Evolutionary conservation across 192 early-diverging fungal species (phyloP).

Genomic region (Rhizophlyctis rosea): DNA sequence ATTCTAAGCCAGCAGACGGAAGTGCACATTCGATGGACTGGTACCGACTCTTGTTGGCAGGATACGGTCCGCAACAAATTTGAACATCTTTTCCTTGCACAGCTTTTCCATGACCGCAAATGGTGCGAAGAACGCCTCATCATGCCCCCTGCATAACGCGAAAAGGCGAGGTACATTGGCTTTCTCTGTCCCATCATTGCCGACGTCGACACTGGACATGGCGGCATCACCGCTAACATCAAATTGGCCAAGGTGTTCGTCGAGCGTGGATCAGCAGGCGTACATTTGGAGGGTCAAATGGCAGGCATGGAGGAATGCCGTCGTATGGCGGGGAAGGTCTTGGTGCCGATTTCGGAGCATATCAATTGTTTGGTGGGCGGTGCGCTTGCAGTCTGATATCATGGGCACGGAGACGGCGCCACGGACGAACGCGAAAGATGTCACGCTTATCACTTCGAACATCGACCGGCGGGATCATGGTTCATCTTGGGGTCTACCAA

Average conservation of each 20-base stretch:
- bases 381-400: constrained; percentile 95
- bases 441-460: constrained; percentile 92
- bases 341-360: constrained; percentile 97
- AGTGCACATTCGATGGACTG: not conserved
- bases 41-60: constrained; percentile 29
- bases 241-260: constrained; percentile 97
- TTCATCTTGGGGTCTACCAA: constrained; percentile 94
- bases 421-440: constrained; percentile 95
- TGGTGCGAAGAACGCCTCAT: constrained; percentile 86
- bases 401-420: constrained; percentile 95
- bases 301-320: constrained; percentile 98
- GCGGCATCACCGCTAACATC: constrained; percentile 97
- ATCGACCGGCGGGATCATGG: constrained; percentile 92
- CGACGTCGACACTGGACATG: constrained; percentile 97
- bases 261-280: constrained; percentile 92
- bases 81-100: constrained; percentile 95
- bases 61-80: constrained; percentile 94
- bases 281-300: constrained; percentile 91
- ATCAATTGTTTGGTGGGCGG: constrained; percentile 91
- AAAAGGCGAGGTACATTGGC: constrained; percentile 71
- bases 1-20: not conserved
- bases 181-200: constrained; percentile 94
- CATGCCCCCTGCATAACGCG: constrained; percentile 62
- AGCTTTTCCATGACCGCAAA: constrained; percentile 95
- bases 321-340: constrained; percentile 98